These are phyloP conservation scores for Penicillium nucicola DNA, from an alignment of 495 filamentous ascomycete species.

Conservation along the genomic window DNA sequence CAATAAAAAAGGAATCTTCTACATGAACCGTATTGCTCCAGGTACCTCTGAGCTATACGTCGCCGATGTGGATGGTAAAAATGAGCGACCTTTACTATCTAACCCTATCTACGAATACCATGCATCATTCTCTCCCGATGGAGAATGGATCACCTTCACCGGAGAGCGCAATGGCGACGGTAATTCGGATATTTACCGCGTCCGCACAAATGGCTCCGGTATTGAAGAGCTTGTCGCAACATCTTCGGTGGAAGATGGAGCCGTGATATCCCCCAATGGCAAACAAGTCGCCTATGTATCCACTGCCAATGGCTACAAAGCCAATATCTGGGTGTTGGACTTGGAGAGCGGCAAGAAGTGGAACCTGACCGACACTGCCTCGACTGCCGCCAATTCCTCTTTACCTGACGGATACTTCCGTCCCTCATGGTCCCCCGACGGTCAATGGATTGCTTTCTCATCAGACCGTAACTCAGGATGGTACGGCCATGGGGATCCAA, in stretches of 20 bases:
- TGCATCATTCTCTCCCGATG: slow-evolving; percentile 29
- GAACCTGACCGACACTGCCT: slow-evolving; percentile 23
- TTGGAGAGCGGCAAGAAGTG: slow-evolving; percentile 18
- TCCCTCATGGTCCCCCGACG: slow-evolving; percentile 27
- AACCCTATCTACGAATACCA: slow-evolving; percentile 35
- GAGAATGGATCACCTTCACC: slow-evolving; percentile 29
- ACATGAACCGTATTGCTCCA: slow-evolving; percentile 36
- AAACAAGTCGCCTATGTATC: slow-evolving; percentile 25
- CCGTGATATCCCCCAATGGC: slow-evolving; percentile 27
- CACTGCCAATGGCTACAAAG: slow-evolving; percentile 17
- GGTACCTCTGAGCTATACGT: slow-evolving; percentile 29
- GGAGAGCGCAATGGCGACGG: slow-evolving; percentile 28
- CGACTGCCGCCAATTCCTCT: slow-evolving; percentile 7
- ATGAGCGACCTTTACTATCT: slow-evolving; percentile 27
- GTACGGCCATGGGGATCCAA: slow-evolving; percentile 21
- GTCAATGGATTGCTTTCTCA: slow-evolving; percentile 21
- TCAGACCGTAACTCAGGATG: slow-evolving; percentile 23
- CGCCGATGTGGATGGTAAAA: slow-evolving; percentile 28
- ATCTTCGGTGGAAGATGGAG: slow-evolving; percentile 23
- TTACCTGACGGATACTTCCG: slow-evolving; percentile 31
- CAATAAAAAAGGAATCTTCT: slow-evolving; percentile 23
- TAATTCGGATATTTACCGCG: slow-evolving; percentile 29
- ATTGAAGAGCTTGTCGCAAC: slow-evolving; percentile 20
- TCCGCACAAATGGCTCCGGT: slow-evolving; percentile 22
- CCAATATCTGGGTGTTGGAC: slow-evolving; percentile 30